Base-by-base conservation (phyloP, 192 early-diverging fungal species). In the Coemansia sp. region DNA sequence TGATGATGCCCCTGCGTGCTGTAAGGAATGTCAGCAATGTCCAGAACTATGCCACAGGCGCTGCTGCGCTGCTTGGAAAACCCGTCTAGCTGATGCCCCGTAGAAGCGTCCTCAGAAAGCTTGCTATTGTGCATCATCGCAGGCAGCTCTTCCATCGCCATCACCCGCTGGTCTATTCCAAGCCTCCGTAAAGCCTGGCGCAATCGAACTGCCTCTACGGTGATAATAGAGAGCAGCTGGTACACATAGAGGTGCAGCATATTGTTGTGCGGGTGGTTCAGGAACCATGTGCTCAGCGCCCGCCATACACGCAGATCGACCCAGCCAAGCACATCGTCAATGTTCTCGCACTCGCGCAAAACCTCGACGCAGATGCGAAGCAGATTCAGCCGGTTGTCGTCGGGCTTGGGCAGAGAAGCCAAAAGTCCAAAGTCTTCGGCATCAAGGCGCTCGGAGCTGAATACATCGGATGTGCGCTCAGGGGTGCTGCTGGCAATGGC, bases 191-290 rank as follows among this genome's bases (percentile, higher is more conserved):
- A 66, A 18, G 60, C 49, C 45, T 65, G 61, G 32, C 78, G 72
- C 63, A 72, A 36, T 18, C 78, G 72, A 34, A 81, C 78, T 2
- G 78, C 70, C 38, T 81, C 78, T 33, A 81, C 33, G 4, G 73
- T 40, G 20, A 81, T 31, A 30, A 71, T 67, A 11, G 80, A 77
- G 20, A 77, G 17, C 10, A 77, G 70, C 71, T 82, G 73, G 36
- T 77, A 82, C 7, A 82, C 75, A 0, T 66, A 38, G 61, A 74
- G 38, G 29, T 82, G 80, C 25, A 82, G 58, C 36, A 74, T 68
- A 57, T 82, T 82, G 68, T 82, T 82, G 63, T 82, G 73, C 25
- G 80, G 80, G 52, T 82, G 80, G 68, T 82, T 73, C 29, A 77
- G 55, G 62, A 77, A 82, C 80, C 80, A 82, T 5, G 75, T 71